Percentiles rank a stretch among this genome's conserved stretches.
Evolutionary conservation across 2,329 filamentous ascomycete species (phyloP).

Genomic region (Blastomyces percursus): DNA sequence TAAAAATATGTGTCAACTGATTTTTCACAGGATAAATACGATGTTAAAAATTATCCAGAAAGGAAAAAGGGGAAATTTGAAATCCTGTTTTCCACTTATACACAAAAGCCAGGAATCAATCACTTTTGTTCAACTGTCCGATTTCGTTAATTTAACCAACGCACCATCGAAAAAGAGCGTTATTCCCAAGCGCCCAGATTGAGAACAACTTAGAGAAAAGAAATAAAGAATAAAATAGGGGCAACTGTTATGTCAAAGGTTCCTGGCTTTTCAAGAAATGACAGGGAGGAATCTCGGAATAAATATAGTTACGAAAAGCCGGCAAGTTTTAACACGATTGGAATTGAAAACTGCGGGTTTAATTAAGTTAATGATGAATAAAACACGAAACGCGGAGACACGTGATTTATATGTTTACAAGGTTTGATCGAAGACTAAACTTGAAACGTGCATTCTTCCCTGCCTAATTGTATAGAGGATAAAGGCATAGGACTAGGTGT

Average conservation of each 20-base stretch:
- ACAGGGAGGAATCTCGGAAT: background rate
- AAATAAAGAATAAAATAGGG: background rate
- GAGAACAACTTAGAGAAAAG: background rate
- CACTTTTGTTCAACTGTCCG: background rate
- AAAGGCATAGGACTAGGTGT: too few relatives aligned
- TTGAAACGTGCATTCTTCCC: too few relatives aligned
- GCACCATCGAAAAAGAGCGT: background rate
- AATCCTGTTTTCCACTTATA: too few relatives aligned
- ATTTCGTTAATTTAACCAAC: background rate
- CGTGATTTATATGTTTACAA: too few relatives aligned
- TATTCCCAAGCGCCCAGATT: background rate
- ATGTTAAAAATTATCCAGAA: background rate
- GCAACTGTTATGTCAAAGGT: background rate
- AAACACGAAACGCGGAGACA: background rate
- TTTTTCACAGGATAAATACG: background rate
- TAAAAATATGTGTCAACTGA: too few relatives aligned
- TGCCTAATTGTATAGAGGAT: too few relatives aligned
- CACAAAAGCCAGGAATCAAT: background rate
- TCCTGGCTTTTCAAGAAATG: background rate
- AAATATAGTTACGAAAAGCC: background rate
- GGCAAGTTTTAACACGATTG: too few relatives aligned
- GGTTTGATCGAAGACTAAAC: too few relatives aligned
- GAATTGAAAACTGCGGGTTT: too few relatives aligned
- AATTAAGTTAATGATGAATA: too few relatives aligned
- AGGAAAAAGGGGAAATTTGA: background rate